Evolutionary conservation across 495 filamentous ascomycete genomes (phyloP).

Genomic region (Lasiosphaeria ovina): DNA sequence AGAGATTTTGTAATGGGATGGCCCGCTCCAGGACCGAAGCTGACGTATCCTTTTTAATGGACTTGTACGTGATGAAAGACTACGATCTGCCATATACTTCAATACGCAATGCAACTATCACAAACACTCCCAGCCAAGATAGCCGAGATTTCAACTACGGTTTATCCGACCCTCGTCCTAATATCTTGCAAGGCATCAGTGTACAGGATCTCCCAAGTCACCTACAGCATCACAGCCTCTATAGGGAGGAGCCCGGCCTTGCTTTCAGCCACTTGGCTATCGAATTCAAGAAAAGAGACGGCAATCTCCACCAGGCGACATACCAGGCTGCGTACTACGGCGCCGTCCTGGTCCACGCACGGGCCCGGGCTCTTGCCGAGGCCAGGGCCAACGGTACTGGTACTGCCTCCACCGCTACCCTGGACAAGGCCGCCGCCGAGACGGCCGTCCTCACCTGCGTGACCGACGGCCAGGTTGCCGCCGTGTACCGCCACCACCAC

Average conservation of each 20-base stretch:
- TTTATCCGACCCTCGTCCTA: background rate
- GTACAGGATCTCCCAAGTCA: background rate
- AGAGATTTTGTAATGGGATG: background rate
- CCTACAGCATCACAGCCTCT: background rate
- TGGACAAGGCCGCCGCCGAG: conserved; percentile 11
- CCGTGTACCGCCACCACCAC: background rate
- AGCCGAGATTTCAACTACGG: background rate
- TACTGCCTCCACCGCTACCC: background rate
- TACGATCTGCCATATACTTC: background rate
- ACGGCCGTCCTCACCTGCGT: background rate
- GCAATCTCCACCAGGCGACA: conserved; percentile 11
- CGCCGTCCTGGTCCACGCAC: conserved; percentile 12
- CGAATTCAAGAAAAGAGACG: background rate
- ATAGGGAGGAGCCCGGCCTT: background rate
- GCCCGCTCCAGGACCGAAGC: background rate
- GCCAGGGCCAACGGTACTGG: background rate
- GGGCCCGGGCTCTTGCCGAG: conserved; percentile 8
- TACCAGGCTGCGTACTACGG: conserved; percentile 10
- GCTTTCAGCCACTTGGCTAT: background rate
- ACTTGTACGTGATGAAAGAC: background rate
- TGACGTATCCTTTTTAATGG: background rate
- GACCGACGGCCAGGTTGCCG: background rate
- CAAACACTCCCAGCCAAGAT: background rate
- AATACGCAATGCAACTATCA: background rate
- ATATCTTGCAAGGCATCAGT: too few species aligned